Evolutionary conservation across 495 filamentous ascomycete genomes (phyloP), one percentile per base, ranked within the genome.

Genomic region (Hyaloscypha hepaticicola): DNA sequence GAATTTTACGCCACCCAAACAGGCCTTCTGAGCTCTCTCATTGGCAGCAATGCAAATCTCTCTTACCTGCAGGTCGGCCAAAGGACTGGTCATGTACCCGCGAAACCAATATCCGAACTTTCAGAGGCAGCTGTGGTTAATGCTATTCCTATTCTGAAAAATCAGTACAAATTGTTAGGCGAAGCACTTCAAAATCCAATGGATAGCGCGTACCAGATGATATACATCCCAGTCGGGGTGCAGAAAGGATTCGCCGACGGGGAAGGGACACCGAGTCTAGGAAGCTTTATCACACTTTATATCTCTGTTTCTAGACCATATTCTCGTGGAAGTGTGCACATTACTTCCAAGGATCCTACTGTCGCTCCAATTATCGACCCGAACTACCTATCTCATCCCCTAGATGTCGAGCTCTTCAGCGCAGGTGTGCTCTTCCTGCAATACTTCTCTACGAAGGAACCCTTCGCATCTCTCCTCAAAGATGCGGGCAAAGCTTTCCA

Each of bases 251-350:
- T 38, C 24, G 22, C 21, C 2, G 21, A 25, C 22, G 34, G 29
- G 21, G 25, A 14, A 26, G 28, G 28, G 21, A 21, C 58, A 28
- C 21, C 34, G 4, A 33, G 31, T 6, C 34, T 38, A 14, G 58
- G 58, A 4, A 28, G 14, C 8, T 60, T 27, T 21, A 60, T 60
- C 34, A 60, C 58, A 0, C n/a, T 60, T 2, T 11, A 26, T 14
- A 11, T 27, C 16, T 24, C 45, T 21, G 22, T 60, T 24, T 1
- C 33, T 21, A 25, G 28, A 80, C 83, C 34, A 3, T 80, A 86
- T 29, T 82, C 83, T 5, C 80, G 83, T 7, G 85, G 85, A 4
- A 82, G 71, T 41, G 75, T 85, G 28, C 85, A 87, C 63, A 82
- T 85, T 58, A 60, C 63, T 16, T 78, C 77, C 12, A 51, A 72